Evolutionary conservation across 2,329 filamentous ascomycete genomes (phyloP), one percentile per base, ranked within the genome.

Genomic region (Hymenoscyphus albidus): DNA sequence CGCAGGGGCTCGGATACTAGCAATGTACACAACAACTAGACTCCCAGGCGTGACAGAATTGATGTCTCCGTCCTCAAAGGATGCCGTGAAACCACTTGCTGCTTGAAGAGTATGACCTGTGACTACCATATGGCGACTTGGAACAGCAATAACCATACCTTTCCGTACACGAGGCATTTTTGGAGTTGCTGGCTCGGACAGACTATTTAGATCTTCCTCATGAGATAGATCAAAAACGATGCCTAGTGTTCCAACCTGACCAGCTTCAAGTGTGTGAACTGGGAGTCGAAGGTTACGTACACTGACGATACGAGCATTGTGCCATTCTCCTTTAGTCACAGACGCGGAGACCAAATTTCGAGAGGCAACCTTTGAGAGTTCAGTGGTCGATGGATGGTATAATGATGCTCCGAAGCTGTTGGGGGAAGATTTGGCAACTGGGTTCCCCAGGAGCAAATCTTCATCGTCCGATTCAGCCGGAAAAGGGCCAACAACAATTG

Each of bases 241-340:
- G 0, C 93, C 94, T 62, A 99, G 84, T 0, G 93, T 97, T 0
- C 94, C 95, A 5, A 94, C 93, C 77, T 99, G 94, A 10, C 92
- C 92, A 16, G 88, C 83, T 60, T 88, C 83, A 7, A 98, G 82
- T 0, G 83, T 86, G 58, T 87, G 86, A 0, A 97, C 93, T 0
- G 94, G 92, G 2, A 97, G 81, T 5, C 94, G 87, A 9, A 99
- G 81, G 70, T 97, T 96, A 27, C 94, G 89, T 55, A 97, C 88
- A 71, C 93, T 98, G 56, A 91, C 88, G 62, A 98, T 87, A 55
- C 85, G 88, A 5, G 94, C 92, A 31, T 83, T 82, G 67, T 91
- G 87, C 94, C 94, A 98, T 76, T 92, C 88, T 16, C 82, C 85
- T 69, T 82, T 85, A 71, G 78, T 80, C 2, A 80, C 75, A 14